Evolutionary conservation across 306 rosid species (phyloP).

Genomic region (Cucurbita maxima): DNA sequence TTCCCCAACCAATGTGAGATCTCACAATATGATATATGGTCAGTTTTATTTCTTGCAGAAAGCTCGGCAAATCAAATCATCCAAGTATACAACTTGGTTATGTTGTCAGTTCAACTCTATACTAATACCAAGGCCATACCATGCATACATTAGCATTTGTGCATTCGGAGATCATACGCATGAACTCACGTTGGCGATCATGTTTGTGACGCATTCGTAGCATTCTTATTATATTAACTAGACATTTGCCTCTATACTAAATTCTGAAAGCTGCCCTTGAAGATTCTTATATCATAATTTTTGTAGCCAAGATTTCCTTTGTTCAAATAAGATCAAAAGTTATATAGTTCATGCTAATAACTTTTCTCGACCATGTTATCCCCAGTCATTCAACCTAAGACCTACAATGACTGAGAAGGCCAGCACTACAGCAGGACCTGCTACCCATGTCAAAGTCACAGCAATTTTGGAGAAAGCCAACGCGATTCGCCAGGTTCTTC

Average conservation of each 20-base stretch:
- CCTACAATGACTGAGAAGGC: conserved; percentile 50
- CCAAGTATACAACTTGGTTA: not conserved
- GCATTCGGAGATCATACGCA: not conserved
- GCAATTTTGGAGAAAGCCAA: conserved; percentile 95
- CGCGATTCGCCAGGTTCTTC: conserved; percentile 82
- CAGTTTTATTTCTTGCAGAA: not conserved
- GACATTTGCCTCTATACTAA: not conserved
- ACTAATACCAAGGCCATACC: not conserved
- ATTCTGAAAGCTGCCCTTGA: not conserved
- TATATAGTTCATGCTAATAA: not conserved
- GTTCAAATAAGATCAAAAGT: not conserved
- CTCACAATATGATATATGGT: not conserved
- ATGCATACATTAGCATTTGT: not conserved
- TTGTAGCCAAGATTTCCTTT: not conserved
- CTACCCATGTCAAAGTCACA: conserved; percentile 58
- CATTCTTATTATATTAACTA: not conserved
- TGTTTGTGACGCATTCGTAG: not conserved
- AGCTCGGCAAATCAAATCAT: not conserved
- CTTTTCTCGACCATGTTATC: conserved; percentile 2
- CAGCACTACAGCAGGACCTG: conserved; percentile 21
- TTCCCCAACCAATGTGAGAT: too few species aligned
- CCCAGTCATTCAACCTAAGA: conserved; percentile 82
- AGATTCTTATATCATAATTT: not conserved
- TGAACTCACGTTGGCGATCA: not conserved
- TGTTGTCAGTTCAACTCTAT: not conserved